Percentiles rank a stretch among this genome's conserved stretches.
Conservation (phyloP, 192 early-diverging fungal species). For the Cetraspora pellucida region DNA sequence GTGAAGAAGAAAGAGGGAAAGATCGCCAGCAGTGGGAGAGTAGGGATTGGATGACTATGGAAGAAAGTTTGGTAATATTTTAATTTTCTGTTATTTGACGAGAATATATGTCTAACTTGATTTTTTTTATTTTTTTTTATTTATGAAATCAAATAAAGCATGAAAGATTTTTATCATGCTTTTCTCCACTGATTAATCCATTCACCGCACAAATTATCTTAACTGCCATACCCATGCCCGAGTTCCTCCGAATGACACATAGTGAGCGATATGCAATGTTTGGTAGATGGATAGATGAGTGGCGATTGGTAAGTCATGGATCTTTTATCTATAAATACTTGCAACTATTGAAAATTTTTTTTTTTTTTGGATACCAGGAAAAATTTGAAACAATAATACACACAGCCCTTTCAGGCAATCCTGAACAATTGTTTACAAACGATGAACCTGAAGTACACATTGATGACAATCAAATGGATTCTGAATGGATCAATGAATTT, state of each 20-base stretch:
- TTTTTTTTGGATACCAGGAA: neutral
- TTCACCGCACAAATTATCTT: slow-evolving; percentile 33
- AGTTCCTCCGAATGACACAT: slow-evolving; percentile 31
- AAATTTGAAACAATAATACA: slow-evolving; percentile 2
- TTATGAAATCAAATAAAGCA: slow-evolving; percentile 10
- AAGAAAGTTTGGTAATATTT: slow-evolving; percentile 25
- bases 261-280: neutral
- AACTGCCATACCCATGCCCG: neutral
- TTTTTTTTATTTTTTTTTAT: neutral
- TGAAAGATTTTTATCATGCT: slow-evolving; percentile 28
- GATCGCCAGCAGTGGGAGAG: slow-evolving; percentile 9
- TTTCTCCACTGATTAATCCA: slow-evolving; percentile 29
- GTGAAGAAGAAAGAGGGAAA: slow-evolving; percentile 20
- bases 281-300: slow-evolving; percentile 29
- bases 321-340: neutral
- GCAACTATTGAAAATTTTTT: neutral
- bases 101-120: neutral
- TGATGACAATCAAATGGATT: too few species aligned
- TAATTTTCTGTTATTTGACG: neutral
- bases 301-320: neutral
- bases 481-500: too few species aligned
- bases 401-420: neutral
- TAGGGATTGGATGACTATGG: slow-evolving; percentile 24
- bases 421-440: too few species aligned
- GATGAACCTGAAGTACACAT: too few species aligned